A percentile compares a stretch with the other conserved stretches of the same genome.
Conservation (phyloP, 257 asterid genomes). For the Parsonsia alboflavescens region DNA sequence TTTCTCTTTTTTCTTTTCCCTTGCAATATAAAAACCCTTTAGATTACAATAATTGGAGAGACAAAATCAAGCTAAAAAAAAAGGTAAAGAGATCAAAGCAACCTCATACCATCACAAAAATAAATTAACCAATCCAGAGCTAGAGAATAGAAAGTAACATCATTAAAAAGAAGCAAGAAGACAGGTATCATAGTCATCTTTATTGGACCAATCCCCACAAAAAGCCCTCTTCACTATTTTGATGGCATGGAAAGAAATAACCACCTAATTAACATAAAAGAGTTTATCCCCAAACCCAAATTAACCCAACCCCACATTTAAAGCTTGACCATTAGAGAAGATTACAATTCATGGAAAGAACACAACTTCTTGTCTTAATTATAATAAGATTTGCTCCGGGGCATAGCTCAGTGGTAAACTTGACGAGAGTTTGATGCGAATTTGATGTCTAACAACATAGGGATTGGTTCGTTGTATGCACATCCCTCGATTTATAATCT, state of each 20-base stretch:
- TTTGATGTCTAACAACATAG: too few species aligned
- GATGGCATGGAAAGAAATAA: conserved; percentile 20
- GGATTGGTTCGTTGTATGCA: too few species aligned
- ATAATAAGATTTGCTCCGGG: too few species aligned
- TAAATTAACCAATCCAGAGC: not conserved
- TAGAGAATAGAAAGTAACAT: conserved; percentile 2
- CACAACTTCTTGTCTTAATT: not conserved
- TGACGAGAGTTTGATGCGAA: too few species aligned
- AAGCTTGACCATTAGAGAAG: not conserved
- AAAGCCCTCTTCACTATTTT: not conserved
- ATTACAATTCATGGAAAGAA: conserved; percentile 2
- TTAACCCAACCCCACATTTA: conserved; percentile 18
- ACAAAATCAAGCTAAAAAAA: not conserved
- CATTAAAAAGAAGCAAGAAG: not conserved
- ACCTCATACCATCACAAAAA: conserved; percentile 8
- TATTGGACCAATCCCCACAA: conserved; percentile 3
- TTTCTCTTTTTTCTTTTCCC: not conserved
- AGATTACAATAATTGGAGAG: conserved; percentile 5
- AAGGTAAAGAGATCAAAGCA: not conserved
- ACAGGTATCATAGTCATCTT: conserved; percentile 11
- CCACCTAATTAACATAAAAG: conserved; percentile 4
- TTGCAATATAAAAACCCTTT: not conserved
- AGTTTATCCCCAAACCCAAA: not conserved
- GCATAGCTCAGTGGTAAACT: too few species aligned
- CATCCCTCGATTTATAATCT: too few species aligned